Evolutionary conservation across 805 yeast species (phyloP).

Genomic region (Yamadazyma olivae): DNA sequence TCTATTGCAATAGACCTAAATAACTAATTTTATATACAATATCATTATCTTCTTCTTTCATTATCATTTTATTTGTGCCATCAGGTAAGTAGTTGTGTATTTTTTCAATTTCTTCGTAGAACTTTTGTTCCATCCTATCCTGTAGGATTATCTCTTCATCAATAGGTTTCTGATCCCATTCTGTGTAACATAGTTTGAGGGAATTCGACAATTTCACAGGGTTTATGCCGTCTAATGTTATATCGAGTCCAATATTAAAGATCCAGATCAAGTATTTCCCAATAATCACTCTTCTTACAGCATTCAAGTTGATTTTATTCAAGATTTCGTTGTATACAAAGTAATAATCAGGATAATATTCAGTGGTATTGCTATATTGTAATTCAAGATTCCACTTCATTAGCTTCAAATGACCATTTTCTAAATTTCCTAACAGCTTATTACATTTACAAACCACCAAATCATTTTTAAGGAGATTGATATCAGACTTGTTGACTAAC

Average conservation of each 20-base stretch:
- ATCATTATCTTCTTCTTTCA: constrained; percentile 13
- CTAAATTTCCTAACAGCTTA: constrained; percentile 37
- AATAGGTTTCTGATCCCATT: constrained; percentile 13
- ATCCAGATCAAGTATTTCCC: constrained; percentile 30
- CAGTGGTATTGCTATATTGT: constrained; percentile 14
- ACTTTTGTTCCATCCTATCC: constrained; percentile 13
- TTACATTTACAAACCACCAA: constrained; percentile 39
- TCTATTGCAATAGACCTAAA: constrained; percentile 13
- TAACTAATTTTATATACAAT: constrained; percentile 22
- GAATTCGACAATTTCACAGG: constrained; percentile 16
- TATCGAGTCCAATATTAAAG: constrained; percentile 30
- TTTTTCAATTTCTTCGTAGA: constrained; percentile 13
- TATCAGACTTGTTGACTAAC: constrained; percentile 1
- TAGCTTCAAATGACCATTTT: constrained; percentile 19
- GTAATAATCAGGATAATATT: constrained; percentile 32
- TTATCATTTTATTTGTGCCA: constrained; percentile 3
- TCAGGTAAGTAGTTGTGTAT: constrained; percentile 15
- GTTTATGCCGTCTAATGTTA: constrained; percentile 20
- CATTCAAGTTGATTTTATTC: constrained; percentile 40
- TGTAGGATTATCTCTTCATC: constrained; percentile 14
- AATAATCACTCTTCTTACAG: constrained; percentile 29
- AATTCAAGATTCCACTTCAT: constrained; percentile 58
- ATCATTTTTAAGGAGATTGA: neutral
- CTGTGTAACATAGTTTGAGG: constrained; percentile 27
- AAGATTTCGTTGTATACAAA: constrained; percentile 36